Percentiles rank a stretch among this genome's conserved stretches.
These are phyloP conservation scores for Lyophyllum decastes DNA, from an alignment of 768 basidiomycete genomes.

Conservation along the genomic window DNA sequence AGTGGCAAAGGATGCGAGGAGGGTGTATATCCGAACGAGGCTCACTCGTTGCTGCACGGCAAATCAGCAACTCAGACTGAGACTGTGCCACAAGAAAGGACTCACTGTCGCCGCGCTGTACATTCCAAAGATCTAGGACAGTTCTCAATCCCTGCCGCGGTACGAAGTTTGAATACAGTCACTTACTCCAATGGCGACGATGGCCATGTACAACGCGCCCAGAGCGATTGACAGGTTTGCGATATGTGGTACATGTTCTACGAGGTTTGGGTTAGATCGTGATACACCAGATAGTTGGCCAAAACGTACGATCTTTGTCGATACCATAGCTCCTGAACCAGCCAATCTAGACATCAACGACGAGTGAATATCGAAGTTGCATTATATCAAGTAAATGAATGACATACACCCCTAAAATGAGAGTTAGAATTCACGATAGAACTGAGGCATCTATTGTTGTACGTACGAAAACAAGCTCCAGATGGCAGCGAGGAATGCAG, in stretches of 20 bases:
- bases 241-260: not conserved
- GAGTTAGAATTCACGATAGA: not conserved
- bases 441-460: not conserved
- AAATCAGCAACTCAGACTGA: not conserved
- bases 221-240: not conserved
- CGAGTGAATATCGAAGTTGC: not conserved
- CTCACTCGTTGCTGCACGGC: slow-evolving; percentile 52
- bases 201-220: too few relatives aligned
- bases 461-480: slow-evolving; percentile 71
- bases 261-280: not conserved
- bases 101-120: too few relatives aligned
- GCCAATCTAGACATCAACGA: slow-evolving; percentile 48
- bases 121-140: too few relatives aligned
- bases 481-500: slow-evolving; percentile 47
- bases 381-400: not conserved
- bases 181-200: too few relatives aligned
- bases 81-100: too few relatives aligned
- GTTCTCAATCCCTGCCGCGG: too few relatives aligned
- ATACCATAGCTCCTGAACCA: slow-evolving; percentile 56
- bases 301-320: slow-evolving; percentile 48
- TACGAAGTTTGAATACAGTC: too few relatives aligned
- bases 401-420: slow-evolving; percentile 32
- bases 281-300: not conserved
- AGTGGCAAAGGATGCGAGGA: slow-evolving; percentile 45
- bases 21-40: slow-evolving; percentile 58